Conservation (phyloP, 192 early-diverging fungal species). For the Paraglomus brasilianum region DNA sequence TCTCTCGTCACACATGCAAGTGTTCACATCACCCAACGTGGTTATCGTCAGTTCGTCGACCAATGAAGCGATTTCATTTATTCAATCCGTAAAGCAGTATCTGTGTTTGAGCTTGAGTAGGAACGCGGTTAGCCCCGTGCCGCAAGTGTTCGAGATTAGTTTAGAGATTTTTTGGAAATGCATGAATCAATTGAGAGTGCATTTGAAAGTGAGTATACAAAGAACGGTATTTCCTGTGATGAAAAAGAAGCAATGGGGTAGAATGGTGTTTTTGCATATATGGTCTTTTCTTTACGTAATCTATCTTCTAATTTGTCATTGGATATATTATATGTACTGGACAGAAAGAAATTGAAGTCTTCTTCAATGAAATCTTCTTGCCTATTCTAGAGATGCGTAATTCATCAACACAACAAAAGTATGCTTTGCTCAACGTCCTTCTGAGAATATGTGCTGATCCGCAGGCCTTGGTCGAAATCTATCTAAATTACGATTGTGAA, state of each 20-base stretch:
- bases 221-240: slow-evolving; percentile 16
- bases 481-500: slow-evolving; percentile 94
- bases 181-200: slow-evolving; percentile 62
- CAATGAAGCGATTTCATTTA: slow-evolving; percentile 61
- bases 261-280: too few relatives aligned
- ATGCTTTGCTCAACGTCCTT: slow-evolving; percentile 70
- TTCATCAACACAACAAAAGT: slow-evolving; percentile 65
- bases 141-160: slow-evolving; percentile 78
- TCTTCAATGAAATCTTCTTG: slow-evolving; percentile 89
- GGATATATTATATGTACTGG: too few relatives aligned
- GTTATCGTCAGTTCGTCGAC: slow-evolving; percentile 32
- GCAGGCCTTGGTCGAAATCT: slow-evolving; percentile 83
- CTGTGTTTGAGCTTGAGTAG: slow-evolving; percentile 78
- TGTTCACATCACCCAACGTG: slow-evolving; percentile 68
- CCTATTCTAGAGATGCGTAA: slow-evolving; percentile 80
- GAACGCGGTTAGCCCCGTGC: slow-evolving; percentile 75
- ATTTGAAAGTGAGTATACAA: slow-evolving; percentile 62
- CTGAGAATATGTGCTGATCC: slow-evolving; percentile 68
- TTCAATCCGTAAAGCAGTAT: slow-evolving; percentile 85
- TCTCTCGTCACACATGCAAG: slow-evolving; percentile 69
- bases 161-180: slow-evolving; percentile 83
- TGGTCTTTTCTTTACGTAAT: too few relatives aligned
- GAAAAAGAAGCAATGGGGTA: slow-evolving; percentile 9
- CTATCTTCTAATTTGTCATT: too few relatives aligned
- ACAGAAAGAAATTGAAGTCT: slow-evolving; percentile 81